These are phyloP conservation scores for Blakeslea trispora DNA, from an alignment of 371 early-diverging fungal genomes.

Conservation along the genomic window DNA sequence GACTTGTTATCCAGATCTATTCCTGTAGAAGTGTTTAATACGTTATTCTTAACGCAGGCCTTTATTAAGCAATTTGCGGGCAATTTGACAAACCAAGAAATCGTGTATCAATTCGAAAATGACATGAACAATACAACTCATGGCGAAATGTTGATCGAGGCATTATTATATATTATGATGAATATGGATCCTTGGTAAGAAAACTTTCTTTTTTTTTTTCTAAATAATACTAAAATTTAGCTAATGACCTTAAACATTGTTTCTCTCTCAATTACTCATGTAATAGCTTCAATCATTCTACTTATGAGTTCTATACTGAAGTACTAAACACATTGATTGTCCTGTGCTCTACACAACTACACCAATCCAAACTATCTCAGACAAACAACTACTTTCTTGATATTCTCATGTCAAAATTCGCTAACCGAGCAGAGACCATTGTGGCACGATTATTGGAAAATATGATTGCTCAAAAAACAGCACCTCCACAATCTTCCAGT, in stretches of 20 bases:
- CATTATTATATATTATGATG: constrained; percentile 57
- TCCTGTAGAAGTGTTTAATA: constrained; percentile 65
- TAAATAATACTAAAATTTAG: no score
- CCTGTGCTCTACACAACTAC: constrained; percentile 67
- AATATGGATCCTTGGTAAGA: constrained; percentile 65
- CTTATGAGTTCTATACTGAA: constrained; percentile 76
- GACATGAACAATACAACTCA: constrained; percentile 18
- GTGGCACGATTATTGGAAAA: constrained; percentile 63
- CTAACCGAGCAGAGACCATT: constrained; percentile 60
- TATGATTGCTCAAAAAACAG: constrained; percentile 60
- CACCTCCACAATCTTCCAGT: constrained; percentile 62
- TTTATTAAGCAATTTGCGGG: constrained; percentile 71
- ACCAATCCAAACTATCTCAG: constrained; percentile 34
- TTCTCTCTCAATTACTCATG: neutral
- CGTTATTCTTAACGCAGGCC: constrained; percentile 65
- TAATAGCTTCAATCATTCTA: constrained; percentile 52
- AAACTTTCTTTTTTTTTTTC: no score
- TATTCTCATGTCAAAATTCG: constrained; percentile 55
- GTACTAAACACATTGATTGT: constrained; percentile 63
- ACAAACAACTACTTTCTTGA: constrained; percentile 68
- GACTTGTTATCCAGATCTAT: constrained; percentile 18
- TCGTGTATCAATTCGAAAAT: constrained; percentile 64
- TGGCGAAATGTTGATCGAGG: constrained; percentile 63
- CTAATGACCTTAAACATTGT: neutral
- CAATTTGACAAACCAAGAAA: constrained; percentile 57